Base-by-base conservation (phyloP, 805 yeast genomes). In the Candida germanica region DNA sequence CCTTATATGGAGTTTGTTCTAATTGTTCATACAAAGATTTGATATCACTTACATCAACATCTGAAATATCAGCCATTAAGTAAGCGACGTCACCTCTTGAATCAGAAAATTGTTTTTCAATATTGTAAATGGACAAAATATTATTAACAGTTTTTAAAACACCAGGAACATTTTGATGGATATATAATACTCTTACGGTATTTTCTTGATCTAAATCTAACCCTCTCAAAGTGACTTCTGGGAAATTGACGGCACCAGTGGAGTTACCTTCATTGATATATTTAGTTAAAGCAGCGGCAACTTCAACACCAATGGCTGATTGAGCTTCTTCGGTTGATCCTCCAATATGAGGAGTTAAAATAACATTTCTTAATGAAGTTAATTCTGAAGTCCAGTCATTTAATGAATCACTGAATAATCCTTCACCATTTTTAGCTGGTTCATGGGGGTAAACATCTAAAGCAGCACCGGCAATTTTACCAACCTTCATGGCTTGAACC, bases 281-380 rank as follows among this genome's bases (percentile, higher is more conserved):
- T 59, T 86, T 87, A 47, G 89, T 73, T 54, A 93, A 74, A 26
- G 95, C 80, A 30, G 83, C 73, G 42, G 83, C 87, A 43, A 93
- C 98, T 71, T 93, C 98, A 43, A 91, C 72, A 69, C 98, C 98
- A 57, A 93, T 93, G 26, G 98, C 95, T 38, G 86, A 76, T 75
- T 93, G 98, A 25, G 98, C 98, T 73, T 93, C 98, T 66, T 91
- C 98, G 31, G 98, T 93, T 34, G 97, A 88, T 49, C 98, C 98
- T 68, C 98, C 98, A 51, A 93, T 93, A 60, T 93, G 98, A 22
- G 98, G 98, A 37, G 98, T 83, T 55, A 93, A 75, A 48, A 93
- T 88, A 44, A 91, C 79, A 66, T 93, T 93, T 68, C 89, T 80
- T 59, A 88, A 75, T 8, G 84, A 69, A 50, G 80, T 75, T 51